phyloP scores from a whole-genome alignment of 2,329 filamentous ascomycete species.

The Sordariomycetes sp. region DNA sequence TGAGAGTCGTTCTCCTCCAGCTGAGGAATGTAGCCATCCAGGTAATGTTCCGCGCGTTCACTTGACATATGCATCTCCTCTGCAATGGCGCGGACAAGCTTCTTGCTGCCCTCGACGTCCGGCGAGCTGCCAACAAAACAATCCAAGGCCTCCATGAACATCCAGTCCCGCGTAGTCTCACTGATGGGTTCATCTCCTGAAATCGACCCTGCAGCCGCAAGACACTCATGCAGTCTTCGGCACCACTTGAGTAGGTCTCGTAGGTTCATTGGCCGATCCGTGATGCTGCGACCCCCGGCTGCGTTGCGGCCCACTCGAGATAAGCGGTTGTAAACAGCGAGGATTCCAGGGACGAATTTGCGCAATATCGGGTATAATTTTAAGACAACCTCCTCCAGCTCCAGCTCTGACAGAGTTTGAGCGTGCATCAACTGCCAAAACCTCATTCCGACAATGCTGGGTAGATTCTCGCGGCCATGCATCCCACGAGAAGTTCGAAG shows the following conservation, averaged over 20 bases:
- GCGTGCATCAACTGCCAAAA: slow-evolving; percentile 79
- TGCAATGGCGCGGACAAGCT: slow-evolving; percentile 63
- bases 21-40: slow-evolving; percentile 62
- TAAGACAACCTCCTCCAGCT: slow-evolving; percentile 66
- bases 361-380: slow-evolving; percentile 62
- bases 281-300: slow-evolving; percentile 28
- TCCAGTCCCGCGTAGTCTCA: slow-evolving; percentile 67
- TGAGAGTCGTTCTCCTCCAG: slow-evolving; percentile 51
- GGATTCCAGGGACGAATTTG: slow-evolving; percentile 49
- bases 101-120: slow-evolving; percentile 48
- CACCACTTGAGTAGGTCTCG: slow-evolving; percentile 91
- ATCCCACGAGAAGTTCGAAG: slow-evolving; percentile 66
- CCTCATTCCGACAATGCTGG: slow-evolving; percentile 70
- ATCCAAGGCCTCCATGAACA: slow-evolving; percentile 89
- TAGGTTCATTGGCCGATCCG: slow-evolving; percentile 51
- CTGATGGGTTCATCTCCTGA: slow-evolving; percentile 61
- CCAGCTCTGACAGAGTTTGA: slow-evolving; percentile 52
- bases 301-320: slow-evolving; percentile 40
- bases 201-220: slow-evolving; percentile 52
- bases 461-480: slow-evolving; percentile 58
- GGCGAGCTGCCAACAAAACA: slow-evolving; percentile 81
- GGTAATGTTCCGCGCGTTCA: slow-evolving; percentile 69
- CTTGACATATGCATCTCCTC: slow-evolving; percentile 81
- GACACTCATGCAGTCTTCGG: slow-evolving; percentile 58
- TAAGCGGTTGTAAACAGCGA: slow-evolving; percentile 49